Evolutionary conservation across 2,329 filamentous ascomycete genomes (phyloP), one percentile per base, ranked within the genome.

Genomic region (Talaromyces sp.): DNA sequence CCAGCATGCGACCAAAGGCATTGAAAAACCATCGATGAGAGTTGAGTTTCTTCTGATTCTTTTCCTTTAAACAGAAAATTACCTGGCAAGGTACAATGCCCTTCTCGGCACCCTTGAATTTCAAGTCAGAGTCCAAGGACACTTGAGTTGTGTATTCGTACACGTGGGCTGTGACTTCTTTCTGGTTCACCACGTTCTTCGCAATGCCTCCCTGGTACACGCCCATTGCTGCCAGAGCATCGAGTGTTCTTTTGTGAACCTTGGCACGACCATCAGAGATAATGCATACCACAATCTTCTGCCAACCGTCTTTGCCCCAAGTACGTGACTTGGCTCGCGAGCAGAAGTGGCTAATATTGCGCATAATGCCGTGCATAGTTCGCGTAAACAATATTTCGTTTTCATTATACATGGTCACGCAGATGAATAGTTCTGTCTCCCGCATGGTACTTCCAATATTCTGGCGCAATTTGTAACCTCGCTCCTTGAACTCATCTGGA

Each of bases 21-120:
- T 99, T 99, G 80, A 99, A 99, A 78, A 97, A 97, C 94, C 94
- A 99, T 58, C 94, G 86, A 74, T 99, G 94, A 0, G 92, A 97
- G 78, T 99, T 99, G 66, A 99, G 83, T 78, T 99, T 99, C 77
- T 96, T 95, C 70, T 89, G 84, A 72, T 99, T 99, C 78, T 94
- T 92, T 73, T 99, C 94, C 77, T 99, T 99, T 62, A 99, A 78
- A 69, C 95, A 99, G 74, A 99, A 99, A 67, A 99, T 93, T 80
- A 99, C 91, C 77, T 99, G 94, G 70, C 91, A 96, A 1, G 94
- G 95, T 11, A 97, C 91, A 64, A 99, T 99, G 33, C 95, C 94
- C 79, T 99, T 99, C 75, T 99, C 95, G 1, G 94, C 94, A 35
- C 95, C 94, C 78, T 99, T 99, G 80, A 99, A 99, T 74, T 97